Conservation (phyloP, 257 asterid species). For the Petunia secreta region DNA sequence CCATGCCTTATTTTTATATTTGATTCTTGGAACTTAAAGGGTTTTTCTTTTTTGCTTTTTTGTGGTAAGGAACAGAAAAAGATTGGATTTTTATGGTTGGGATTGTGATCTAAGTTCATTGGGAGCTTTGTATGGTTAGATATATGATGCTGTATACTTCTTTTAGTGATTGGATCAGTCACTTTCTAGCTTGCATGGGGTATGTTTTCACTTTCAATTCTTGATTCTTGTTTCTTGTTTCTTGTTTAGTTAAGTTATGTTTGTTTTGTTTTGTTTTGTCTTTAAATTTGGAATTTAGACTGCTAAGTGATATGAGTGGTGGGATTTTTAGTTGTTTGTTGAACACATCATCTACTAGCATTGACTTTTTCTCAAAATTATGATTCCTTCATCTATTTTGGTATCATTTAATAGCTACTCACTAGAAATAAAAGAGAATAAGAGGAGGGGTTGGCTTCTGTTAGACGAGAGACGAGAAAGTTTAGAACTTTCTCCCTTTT, state of each 20-base stretch:
- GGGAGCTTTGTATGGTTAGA: slow-evolving; percentile 38
- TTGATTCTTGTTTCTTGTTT: not conserved
- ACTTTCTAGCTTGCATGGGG: slow-evolving; percentile 81
- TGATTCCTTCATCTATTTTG: not conserved
- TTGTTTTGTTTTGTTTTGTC: not conserved
- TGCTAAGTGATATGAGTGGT: not conserved
- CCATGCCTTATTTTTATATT: not conserved
- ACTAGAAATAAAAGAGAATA: not conserved
- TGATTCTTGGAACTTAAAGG: slow-evolving; percentile 22
- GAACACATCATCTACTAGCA: not conserved
- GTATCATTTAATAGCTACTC: slow-evolving; percentile 1
- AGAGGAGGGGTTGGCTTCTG: not conserved
- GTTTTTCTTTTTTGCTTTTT: not conserved
- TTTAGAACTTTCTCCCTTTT: not conserved
- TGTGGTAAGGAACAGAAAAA: not conserved
- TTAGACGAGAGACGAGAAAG: not conserved
- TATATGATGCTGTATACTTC: slow-evolving; percentile 63
- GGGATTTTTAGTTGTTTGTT: slow-evolving; percentile 3
- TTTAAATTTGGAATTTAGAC: not conserved
- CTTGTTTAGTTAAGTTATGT: not conserved
- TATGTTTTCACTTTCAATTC: slow-evolving; percentile 43
- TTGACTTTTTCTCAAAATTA: not conserved
- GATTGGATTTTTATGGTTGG: slow-evolving; percentile 31
- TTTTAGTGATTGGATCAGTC: slow-evolving; percentile 69
- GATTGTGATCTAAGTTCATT: slow-evolving; percentile 31